phyloP scores from a whole-genome alignment of 192 early-diverging fungal species.

The Thamnidium elegans region DNA sequence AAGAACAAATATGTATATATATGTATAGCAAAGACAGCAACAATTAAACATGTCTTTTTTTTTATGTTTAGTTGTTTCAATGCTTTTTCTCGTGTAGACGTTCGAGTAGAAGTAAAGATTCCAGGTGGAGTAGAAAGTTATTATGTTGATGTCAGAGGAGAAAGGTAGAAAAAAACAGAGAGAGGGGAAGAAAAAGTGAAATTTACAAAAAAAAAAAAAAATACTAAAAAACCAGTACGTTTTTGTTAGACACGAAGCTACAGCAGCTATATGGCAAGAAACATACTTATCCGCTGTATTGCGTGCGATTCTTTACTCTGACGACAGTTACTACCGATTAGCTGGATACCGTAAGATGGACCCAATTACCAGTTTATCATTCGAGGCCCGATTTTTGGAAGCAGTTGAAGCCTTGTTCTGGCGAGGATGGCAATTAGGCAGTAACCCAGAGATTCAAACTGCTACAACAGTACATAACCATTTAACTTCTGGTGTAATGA shows the following conservation, averaged over 20 bases:
- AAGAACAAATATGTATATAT: conserved; percentile 1
- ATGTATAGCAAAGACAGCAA: too few relatives aligned
- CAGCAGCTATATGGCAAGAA: conserved; percentile 88
- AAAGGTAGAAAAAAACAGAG: conserved; percentile 52
- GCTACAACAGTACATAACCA: conserved; percentile 89
- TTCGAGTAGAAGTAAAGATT: conserved; percentile 96
- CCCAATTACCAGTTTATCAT: conserved; percentile 69
- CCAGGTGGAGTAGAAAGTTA: conserved; percentile 97
- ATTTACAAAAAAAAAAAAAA: too few relatives aligned
- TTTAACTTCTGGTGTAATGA: conserved; percentile 82
- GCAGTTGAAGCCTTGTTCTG: conserved; percentile 82
- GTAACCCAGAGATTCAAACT: conserved; percentile 89
- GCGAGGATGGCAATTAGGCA: conserved; percentile 92
- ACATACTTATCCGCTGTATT: conserved; percentile 84
- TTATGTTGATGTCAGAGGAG: conserved; percentile 83
- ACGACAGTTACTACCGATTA: conserved; percentile 81
- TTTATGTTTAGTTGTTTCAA: conserved; percentile 83
- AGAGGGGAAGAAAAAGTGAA: too few relatives aligned
- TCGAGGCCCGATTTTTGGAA: conserved; percentile 83
- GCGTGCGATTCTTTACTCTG: conserved; percentile 87
- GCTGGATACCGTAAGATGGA: conserved; percentile 90
- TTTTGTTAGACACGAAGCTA: conserved; percentile 59
- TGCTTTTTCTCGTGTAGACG: conserved; percentile 94
- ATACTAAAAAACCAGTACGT: background rate
- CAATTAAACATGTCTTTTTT: background rate